phyloP scores from a whole-genome alignment of 306 rosid species.

The Trifolium repens region DNA sequence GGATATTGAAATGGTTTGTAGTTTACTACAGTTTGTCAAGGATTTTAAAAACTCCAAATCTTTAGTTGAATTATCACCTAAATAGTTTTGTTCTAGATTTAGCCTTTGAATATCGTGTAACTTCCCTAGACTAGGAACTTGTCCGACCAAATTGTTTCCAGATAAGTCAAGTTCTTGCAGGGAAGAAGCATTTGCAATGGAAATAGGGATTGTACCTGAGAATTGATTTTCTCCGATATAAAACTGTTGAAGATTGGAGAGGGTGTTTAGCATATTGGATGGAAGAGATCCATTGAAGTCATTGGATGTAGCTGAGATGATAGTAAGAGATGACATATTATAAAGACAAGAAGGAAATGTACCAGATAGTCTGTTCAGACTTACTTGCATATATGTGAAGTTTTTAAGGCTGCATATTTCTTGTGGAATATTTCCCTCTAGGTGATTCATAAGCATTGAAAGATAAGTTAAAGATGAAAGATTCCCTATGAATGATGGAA shows the following conservation, averaged over 20 bases:
- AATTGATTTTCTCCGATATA: not conserved
- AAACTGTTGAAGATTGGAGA: not conserved
- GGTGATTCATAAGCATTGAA: slow-evolving; percentile 17
- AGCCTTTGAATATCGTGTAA: not conserved
- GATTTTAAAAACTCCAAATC: slow-evolving; percentile 18
- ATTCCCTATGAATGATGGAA: not conserved
- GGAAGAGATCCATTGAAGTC: not conserved
- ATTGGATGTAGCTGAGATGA: not conserved
- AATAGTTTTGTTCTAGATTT: not conserved
- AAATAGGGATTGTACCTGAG: slow-evolving; percentile 43
- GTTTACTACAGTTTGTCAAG: slow-evolving; percentile 7
- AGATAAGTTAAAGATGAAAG: not conserved
- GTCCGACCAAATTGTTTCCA: not conserved
- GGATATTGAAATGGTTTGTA: not conserved
- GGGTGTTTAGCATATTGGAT: slow-evolving; percentile 28
- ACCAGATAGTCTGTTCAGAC: not conserved
- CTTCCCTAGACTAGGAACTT: slow-evolving; percentile 21
- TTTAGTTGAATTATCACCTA: not conserved
- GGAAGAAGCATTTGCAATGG: slow-evolving; percentile 41
- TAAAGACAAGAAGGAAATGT: slow-evolving; percentile 13
- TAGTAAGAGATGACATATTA: not conserved
- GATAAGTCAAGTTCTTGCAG: not conserved
- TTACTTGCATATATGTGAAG: rapidly evolving
- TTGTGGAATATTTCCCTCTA: slow-evolving; percentile 2
- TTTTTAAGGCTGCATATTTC: not conserved